These are phyloP conservation scores for Aspergillus steynii DNA, from an alignment of 495 filamentous ascomycete genomes.

Conservation along the genomic window DNA sequence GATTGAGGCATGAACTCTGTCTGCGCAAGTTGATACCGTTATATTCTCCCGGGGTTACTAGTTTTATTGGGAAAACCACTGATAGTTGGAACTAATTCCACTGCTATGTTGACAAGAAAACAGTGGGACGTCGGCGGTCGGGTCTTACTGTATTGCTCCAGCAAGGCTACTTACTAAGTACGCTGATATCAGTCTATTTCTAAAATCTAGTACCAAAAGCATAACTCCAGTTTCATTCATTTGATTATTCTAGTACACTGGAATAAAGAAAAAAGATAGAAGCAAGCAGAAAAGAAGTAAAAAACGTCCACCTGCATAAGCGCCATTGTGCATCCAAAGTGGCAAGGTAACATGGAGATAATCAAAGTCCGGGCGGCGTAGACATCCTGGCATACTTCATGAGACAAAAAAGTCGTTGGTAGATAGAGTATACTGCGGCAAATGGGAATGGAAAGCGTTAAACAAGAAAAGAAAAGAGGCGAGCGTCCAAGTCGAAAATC, in stretches of 20 bases:
- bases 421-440: conserved; percentile 3
- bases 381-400: conserved; percentile 8
- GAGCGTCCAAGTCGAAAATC: too few relatives aligned
- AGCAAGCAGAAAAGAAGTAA: conserved; percentile 9
- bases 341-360: conserved; percentile 6
- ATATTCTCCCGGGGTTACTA: too few relatives aligned
- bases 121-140: too few relatives aligned
- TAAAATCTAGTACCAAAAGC: conserved; percentile 1
- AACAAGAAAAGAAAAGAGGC: not conserved
- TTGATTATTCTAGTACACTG: conserved; percentile 5
- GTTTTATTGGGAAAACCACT: too few relatives aligned
- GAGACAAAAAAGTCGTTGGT: conserved; percentile 8
- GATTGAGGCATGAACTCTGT: too few relatives aligned
- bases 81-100: too few relatives aligned
- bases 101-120: too few relatives aligned
- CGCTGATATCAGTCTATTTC: too few relatives aligned
- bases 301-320: conserved; percentile 15
- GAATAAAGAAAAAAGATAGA: conserved; percentile 2
- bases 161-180: too few relatives aligned
- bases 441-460: not conserved
- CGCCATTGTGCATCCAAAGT: conserved; percentile 20
- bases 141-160: too few relatives aligned
- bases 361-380: conserved; percentile 5
- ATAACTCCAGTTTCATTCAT: not conserved
- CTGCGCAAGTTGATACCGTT: too few relatives aligned